Evolutionary conservation across 78 protist species (phyloP).

Genomic region (Andalucia godoyi): DNA sequence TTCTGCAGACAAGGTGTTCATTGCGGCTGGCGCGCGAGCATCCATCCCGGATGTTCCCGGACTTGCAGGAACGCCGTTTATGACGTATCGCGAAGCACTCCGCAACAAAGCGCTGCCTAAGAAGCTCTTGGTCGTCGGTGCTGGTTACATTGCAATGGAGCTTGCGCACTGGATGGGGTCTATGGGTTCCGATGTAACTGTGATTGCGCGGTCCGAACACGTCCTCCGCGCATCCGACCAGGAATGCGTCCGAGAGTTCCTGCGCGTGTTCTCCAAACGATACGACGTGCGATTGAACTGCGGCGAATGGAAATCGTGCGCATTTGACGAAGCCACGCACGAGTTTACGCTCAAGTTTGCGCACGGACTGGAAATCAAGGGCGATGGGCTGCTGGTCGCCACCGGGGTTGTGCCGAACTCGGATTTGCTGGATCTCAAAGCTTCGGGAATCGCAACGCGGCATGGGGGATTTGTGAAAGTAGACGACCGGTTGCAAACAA

Average conservation of each 20-base stretch:
- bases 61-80: background rate
- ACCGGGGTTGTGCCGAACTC: background rate
- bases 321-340: background rate
- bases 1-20: conserved; percentile 1
- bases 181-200: background rate
- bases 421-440: background rate
- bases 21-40: background rate
- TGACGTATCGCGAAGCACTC: conserved; percentile 1
- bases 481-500: background rate
- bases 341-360: background rate
- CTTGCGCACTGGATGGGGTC: background rate
- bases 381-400: background rate
- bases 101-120: background rate
- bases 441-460: background rate
- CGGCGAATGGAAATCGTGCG: background rate
- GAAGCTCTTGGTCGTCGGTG: conserved; percentile 7
- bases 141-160: conserved; percentile 24
- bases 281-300: background rate
- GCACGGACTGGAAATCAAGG: background rate
- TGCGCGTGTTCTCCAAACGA: background rate
- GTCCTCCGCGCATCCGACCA: background rate
- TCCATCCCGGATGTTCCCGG: background rate
- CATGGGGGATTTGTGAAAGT: background rate
- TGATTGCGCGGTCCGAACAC: background rate
- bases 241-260: background rate